These are phyloP conservation scores for Agrostemma githago DNA, from an alignment of 148 eudicot species.

Conservation along the genomic window DNA sequence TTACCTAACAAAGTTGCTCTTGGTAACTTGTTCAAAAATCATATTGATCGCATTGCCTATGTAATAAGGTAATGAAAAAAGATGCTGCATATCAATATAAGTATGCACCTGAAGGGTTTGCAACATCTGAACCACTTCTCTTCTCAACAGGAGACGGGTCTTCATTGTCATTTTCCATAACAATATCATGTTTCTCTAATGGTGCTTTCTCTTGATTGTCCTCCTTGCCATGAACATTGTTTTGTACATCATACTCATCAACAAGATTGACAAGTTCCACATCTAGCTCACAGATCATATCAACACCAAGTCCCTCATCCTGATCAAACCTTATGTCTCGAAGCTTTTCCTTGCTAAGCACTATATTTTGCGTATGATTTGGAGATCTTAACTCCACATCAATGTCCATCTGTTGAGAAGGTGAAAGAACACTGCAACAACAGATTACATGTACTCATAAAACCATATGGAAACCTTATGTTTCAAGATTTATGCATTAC, in stretches of 20 bases:
- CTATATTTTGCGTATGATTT: constrained; percentile 7
- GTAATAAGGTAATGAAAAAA: not conserved
- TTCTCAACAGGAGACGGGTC: constrained; percentile 32
- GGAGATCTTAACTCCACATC: constrained; percentile 27
- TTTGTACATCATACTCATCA: constrained; percentile 27
- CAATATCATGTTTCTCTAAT: constrained; percentile 28
- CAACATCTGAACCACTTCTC: constrained; percentile 32
- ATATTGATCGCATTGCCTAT: not conserved
- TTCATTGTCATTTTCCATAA: constrained; percentile 25
- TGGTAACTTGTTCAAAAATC: not conserved
- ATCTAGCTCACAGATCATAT: constrained; percentile 37
- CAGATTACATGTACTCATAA: constrained; percentile 1
- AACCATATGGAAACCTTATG: not conserved
- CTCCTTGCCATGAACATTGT: constrained; percentile 22
- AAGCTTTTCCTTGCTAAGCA: constrained; percentile 46
- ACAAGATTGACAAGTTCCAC: constrained; percentile 27
- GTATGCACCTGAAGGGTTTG: constrained; percentile 37
- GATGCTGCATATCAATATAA: constrained; percentile 1
- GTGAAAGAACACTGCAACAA: constrained; percentile 42
- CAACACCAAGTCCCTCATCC: constrained; percentile 43
- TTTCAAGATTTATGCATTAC: no score
- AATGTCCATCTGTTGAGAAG: constrained; percentile 29
- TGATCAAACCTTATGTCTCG: constrained; percentile 33
- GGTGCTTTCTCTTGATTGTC: constrained; percentile 23
- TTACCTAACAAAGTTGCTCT: not conserved